These are phyloP conservation scores for Leucosporidium scottii DNA, from an alignment of 768 basidiomycete species.

Conservation along the genomic window DNA sequence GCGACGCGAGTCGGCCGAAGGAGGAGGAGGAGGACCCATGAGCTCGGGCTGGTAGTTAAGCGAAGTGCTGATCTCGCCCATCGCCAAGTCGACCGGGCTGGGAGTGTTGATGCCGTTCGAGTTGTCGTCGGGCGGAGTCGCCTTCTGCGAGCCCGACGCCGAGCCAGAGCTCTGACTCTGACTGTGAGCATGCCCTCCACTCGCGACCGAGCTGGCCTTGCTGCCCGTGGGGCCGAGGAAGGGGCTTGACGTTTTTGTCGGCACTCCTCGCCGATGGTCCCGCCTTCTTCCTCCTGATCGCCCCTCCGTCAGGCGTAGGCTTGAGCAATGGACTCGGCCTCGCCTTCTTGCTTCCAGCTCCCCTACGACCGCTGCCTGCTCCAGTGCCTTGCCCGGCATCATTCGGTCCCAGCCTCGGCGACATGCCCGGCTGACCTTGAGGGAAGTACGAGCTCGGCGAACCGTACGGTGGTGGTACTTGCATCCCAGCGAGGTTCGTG, in stretches of 20 bases:
- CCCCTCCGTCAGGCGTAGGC: conserved; percentile 15
- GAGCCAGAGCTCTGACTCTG: neutral
- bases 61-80: neutral
- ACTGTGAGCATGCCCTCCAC: too few relatives aligned
- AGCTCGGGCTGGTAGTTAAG: conserved; percentile 11
- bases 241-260: conserved; percentile 14
- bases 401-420: conserved; percentile 14
- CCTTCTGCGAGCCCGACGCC: neutral
- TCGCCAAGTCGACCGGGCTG: conserved; percentile 26
- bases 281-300: conserved; percentile 11
- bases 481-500: conserved; percentile 6
- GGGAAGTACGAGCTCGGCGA: neutral
- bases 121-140: neutral
- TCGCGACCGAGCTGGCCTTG: too few relatives aligned
- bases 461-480: conserved; percentile 5
- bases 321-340: conserved; percentile 33
- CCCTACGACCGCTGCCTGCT: conserved; percentile 15
- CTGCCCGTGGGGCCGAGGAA: conserved; percentile 5
- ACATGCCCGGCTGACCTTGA: neutral
- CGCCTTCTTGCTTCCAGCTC: conserved; percentile 25
- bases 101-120: conserved; percentile 25
- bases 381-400: conserved; percentile 11
- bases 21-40: conserved; percentile 30
- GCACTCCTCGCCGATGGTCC: neutral
- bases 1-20: conserved; percentile 1